Conservation (phyloP, 768 basidiomycete species). For the Sarcodon aspratus region DNA sequence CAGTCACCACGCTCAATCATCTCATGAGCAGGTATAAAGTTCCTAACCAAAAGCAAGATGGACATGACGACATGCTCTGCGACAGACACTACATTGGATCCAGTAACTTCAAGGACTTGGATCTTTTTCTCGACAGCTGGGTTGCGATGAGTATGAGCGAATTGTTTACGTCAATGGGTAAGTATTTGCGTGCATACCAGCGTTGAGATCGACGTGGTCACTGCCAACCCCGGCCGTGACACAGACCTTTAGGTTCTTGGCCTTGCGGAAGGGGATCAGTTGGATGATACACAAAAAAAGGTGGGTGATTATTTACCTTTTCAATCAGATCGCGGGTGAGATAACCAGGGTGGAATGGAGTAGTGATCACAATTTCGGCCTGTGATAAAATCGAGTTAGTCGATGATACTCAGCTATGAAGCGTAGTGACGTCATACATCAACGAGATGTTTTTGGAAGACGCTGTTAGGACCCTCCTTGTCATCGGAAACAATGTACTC, state of each 20-base stretch:
- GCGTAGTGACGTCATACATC: slow-evolving; percentile 38
- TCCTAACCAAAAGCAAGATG: slow-evolving; percentile 83
- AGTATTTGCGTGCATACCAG: slow-evolving; percentile 12
- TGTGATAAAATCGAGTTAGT: slow-evolving; percentile 17
- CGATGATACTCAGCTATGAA: background rate
- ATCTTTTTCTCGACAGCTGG: slow-evolving; percentile 1
- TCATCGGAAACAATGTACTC: slow-evolving; percentile 67
- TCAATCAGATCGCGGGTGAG: slow-evolving; percentile 62
- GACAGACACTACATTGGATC: slow-evolving; percentile 84
- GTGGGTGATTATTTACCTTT: slow-evolving; percentile 30
- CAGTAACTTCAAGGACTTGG: slow-evolving; percentile 44
- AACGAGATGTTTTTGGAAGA: slow-evolving; percentile 73
- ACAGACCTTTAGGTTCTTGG: slow-evolving; percentile 82
- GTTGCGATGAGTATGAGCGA: slow-evolving; percentile 68
- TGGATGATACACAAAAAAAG: background rate
- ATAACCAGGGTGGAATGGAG: slow-evolving; percentile 82
- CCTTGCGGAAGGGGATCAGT: slow-evolving; percentile 24
- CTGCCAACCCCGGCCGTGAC: slow-evolving; percentile 88
- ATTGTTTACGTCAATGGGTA: slow-evolving; percentile 47
- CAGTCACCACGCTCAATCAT: slow-evolving; percentile 82
- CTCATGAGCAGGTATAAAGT: slow-evolving; percentile 84
- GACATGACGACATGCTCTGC: slow-evolving; percentile 89
- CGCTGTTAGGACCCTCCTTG: slow-evolving; percentile 76
- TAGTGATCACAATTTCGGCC: slow-evolving; percentile 76
- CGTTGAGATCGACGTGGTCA: slow-evolving; percentile 85